A percentile compares a stretch with the other conserved stretches of the same genome.
These are phyloP conservation scores for Didymella glomerata DNA, from an alignment of 2,329 filamentous ascomycete species.

Conservation along the genomic window DNA sequence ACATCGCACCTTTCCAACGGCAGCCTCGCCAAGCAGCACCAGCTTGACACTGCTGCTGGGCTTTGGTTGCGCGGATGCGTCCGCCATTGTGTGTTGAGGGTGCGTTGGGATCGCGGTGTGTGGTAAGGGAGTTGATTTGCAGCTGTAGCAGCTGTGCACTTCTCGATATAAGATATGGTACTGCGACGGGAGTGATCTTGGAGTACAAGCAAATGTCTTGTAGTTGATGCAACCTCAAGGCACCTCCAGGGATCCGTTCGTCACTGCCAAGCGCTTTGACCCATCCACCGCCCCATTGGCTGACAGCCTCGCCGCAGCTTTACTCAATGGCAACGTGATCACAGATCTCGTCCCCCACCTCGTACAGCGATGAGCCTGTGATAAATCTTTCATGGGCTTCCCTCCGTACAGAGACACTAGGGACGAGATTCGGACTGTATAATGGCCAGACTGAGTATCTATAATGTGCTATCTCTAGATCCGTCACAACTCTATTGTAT, in stretches of 20 bases:
- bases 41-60: slow-evolving; percentile 99
- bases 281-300: not conserved
- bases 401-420: too few relatives aligned
- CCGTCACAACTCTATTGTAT: too few relatives aligned
- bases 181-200: not conserved
- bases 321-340: not conserved
- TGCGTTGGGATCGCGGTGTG: slow-evolving; percentile 6
- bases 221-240: slow-evolving; percentile 12
- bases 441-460: too few relatives aligned
- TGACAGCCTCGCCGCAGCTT: not conserved
- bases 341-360: not conserved
- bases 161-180: not conserved
- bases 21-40: slow-evolving; percentile 94
- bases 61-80: slow-evolving; percentile 76
- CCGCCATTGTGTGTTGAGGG: slow-evolving; percentile 66
- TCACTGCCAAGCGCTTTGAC: slow-evolving; percentile 15
- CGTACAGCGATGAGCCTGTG: too few relatives aligned
- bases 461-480: too few relatives aligned
- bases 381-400: too few relatives aligned
- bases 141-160: not conserved
- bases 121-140: not conserved
- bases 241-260: slow-evolving; percentile 3
- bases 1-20: slow-evolving; percentile 87
- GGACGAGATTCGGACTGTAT: too few relatives aligned
- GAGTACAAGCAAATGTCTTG: slow-evolving; percentile 16